A percentile compares a stretch with the other conserved stretches of the same genome.
These are phyloP conservation scores for Emergomyces orientalis DNA, from an alignment of 2,329 filamentous ascomycete species.

Conservation along the genomic window DNA sequence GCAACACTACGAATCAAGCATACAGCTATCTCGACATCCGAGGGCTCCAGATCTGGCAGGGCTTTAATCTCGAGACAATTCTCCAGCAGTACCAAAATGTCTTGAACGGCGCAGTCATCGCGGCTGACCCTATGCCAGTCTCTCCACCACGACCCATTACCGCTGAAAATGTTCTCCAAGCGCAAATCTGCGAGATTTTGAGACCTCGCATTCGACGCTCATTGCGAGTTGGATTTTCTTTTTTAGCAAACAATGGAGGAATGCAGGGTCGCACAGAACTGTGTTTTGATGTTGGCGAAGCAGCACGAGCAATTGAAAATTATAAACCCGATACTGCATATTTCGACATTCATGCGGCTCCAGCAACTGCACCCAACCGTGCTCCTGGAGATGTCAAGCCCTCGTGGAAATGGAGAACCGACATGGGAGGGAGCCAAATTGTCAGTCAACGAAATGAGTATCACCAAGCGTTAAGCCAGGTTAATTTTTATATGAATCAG, in stretches of 20 bases:
- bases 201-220: constrained; percentile 3
- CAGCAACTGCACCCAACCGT: constrained; percentile 1
- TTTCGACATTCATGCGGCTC: neutral
- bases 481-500: constrained; percentile 6
- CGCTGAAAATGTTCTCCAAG: constrained; percentile 1
- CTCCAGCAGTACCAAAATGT: constrained; percentile 4
- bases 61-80: constrained; percentile 2
- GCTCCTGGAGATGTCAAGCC: constrained; percentile 6
- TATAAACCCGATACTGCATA: constrained; percentile 2
- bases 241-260: constrained; percentile 3
- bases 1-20: constrained; percentile 6
- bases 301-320: constrained; percentile 1
- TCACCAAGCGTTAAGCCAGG: constrained; percentile 1
- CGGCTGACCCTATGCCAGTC: constrained; percentile 2
- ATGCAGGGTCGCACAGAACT: constrained; percentile 2
- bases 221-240: neutral
- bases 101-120: neutral
- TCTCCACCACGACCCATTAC: constrained; percentile 4
- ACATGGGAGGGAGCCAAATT: constrained; percentile 4
- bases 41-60: neutral
- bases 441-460: constrained; percentile 4
- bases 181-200: constrained; percentile 3
- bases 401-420: constrained; percentile 4
- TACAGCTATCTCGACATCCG: neutral
- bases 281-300: constrained; percentile 2